Evolutionary conservation across 2,329 filamentous ascomycete species (phyloP), one percentile per base, ranked within the genome.

Genomic region (Ophiosphaerella korrae): DNA sequence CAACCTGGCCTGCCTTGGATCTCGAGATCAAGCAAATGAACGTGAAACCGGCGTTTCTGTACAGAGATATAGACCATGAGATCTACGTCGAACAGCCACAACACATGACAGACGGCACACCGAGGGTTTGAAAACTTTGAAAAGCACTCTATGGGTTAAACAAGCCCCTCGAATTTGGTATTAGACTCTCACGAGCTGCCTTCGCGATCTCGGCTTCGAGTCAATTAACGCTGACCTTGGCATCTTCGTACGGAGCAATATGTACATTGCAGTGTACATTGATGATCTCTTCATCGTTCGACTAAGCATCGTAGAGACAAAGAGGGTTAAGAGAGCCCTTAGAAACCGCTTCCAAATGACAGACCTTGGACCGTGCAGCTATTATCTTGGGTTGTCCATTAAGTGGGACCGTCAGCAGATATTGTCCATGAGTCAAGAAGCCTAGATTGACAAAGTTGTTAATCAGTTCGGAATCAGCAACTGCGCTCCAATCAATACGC

Each of bases 121-220:
- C 8, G 6, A 43, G 26, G 11, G 56, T 68, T 6, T 64, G 50
- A 34, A 43, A 58, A 29, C 55, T 72, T 1, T 37, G 44, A 3
- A 67, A 11, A 69, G 40, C 41, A 0, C 56, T 73, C 9, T 74
- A 73, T 50, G 60, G 67, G 8, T 55, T 73, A 0, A 72, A 72
- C 58, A 71, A 55, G 49, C 66, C 12, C 62, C 62, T 5, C 39
- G 59, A 3, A 48, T 57, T 6, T 72, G 53, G 70, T 64, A 62
- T 52, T 23, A 50, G 7, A 58, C 55, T 1, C 52, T 68, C 13
- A 39, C 48, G 8, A 41, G 16, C 7, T 64, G 51, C 39, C 55
- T 72, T 2, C 2, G n/a, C 0, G 35, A 42, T 1, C 38, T 58
- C 13, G 55, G 64, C 2, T 69, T 62, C 42, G 42, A 37, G 18